Base-by-base conservation (phyloP, 192 early-diverging fungal species). In the Chytriomyces sp. region DNA sequence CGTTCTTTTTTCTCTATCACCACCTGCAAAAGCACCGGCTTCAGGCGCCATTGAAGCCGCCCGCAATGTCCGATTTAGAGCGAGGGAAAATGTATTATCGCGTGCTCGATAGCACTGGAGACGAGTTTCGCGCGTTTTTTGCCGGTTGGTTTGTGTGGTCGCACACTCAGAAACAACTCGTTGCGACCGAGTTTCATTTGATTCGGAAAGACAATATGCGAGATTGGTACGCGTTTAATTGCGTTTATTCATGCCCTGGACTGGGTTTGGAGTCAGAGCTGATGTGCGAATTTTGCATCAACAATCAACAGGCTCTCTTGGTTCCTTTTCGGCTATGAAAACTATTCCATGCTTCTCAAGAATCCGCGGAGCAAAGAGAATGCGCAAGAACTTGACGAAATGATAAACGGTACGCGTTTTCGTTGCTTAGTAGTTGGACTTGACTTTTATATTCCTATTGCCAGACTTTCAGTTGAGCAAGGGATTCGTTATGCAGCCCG, bases 291-390 rank as follows among this genome's bases (percentile, higher is more conserved):
- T 44, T 74, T 47, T 23, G 20, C 53, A 23, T 6, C 45, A 16
- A n/a, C 46, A 77, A 23, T 6, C 45, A 16, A n/a, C 46, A 77
- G 76, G 76, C 50, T 77, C 44, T 47, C 76, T 2, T 77, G 76
- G 76, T 24, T 61, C 5, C 44, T 69, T 5, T 77, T 64, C 26
- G n/a, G 53, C 4, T 28, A 23, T 4, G 68, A 65, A 18, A 11
- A 46, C 48, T 26, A 49, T n/a, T 9, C n/a, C 8, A 28, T 44
- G 18, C 66, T 13, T 45, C 44, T 64, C 64, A 48, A 67, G 8
- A n/a, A 67, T 23, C 20, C 64, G 18, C 18, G 35, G 45, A 48
- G 47, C 13, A 18, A n/a, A 11, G 45, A 47, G 46, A 67, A 7
- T 7, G 9, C 11, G 3, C 66, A 45, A 10, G 45, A 76, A 43